phyloP scores from a whole-genome alignment of 106 monocot species.

The Triglochin maritima region DNA sequence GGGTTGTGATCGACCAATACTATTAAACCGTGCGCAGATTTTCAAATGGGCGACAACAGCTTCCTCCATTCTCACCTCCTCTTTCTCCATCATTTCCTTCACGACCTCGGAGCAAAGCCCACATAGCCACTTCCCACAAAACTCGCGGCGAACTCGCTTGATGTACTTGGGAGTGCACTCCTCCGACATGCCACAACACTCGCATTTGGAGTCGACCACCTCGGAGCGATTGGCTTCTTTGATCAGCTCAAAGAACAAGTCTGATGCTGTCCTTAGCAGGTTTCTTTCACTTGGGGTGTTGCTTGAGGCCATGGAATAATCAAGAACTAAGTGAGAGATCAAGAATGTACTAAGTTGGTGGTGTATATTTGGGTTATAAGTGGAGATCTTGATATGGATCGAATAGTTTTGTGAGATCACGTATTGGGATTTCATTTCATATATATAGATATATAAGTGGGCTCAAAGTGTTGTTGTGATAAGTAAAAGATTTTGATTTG shows the following conservation, averaged over 20 bases:
- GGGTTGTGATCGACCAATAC: constrained; percentile 31
- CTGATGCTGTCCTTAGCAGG: too few relatives aligned
- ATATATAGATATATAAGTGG: too few relatives aligned
- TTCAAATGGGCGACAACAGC: constrained; percentile 46
- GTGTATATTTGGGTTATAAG: too few relatives aligned
- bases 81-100: constrained; percentile 62
- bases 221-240: constrained; percentile 2
- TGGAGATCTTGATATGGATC: too few relatives aligned
- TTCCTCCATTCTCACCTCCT: constrained; percentile 27
- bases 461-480: too few relatives aligned
- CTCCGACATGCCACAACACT: constrained; percentile 77
- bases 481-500: too few relatives aligned
- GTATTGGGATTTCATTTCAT: too few relatives aligned
- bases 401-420: too few relatives aligned
- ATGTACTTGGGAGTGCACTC: constrained; percentile 80
- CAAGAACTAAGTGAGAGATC: too few relatives aligned
- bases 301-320: too few relatives aligned
- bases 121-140: constrained; percentile 62
- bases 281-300: too few relatives aligned
- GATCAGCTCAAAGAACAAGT: background rate
- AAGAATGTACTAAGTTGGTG: too few relatives aligned
- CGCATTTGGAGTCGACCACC: constrained; percentile 63
- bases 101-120: constrained; percentile 78
- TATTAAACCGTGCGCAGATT: constrained; percentile 49
- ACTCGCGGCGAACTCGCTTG: constrained; percentile 31